phyloP scores from a whole-genome alignment of 768 basidiomycete species.

The Xerocomellus dryophilus region DNA sequence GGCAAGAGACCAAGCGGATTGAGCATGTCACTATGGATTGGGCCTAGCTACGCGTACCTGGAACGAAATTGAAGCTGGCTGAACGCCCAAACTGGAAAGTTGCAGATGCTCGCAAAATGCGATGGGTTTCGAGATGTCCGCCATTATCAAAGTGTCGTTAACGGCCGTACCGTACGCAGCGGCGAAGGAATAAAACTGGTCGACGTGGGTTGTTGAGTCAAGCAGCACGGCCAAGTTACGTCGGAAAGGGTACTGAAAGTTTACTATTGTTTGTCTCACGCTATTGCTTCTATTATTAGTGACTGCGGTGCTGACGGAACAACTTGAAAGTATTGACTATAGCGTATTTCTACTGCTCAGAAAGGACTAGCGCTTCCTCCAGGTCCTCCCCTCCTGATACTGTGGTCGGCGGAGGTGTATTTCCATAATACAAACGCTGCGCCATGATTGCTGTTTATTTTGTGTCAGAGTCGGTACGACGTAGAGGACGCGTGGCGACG shows the following conservation, averaged over 20 bases:
- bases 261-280: conserved; percentile 33
- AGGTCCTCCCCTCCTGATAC: conserved; percentile 56
- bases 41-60: conserved; percentile 59
- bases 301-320: not conserved
- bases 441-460: conserved; percentile 58
- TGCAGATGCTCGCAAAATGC: conserved; percentile 89
- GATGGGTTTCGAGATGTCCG: conserved; percentile 61
- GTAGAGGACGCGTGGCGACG: conserved; percentile 1
- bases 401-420: conserved; percentile 52
- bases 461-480: conserved; percentile 12
- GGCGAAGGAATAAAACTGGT: conserved; percentile 14
- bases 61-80: conserved; percentile 96
- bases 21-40: conserved; percentile 13
- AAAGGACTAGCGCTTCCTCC: conserved; percentile 70
- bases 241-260: conserved; percentile 24
- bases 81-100: conserved; percentile 92
- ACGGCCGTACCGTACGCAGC: conserved; percentile 16
- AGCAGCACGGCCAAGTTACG: conserved; percentile 6
- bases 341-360: conserved; percentile 45
- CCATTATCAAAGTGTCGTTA: conserved; percentile 25
- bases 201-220: conserved; percentile 25
- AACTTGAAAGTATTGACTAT: not conserved
- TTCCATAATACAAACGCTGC: conserved; percentile 76
- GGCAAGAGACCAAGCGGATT: conserved; percentile 6
- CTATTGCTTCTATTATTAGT: conserved; percentile 1